Evolutionary conservation across 1,139 yeast species (phyloP).

Genomic region (Saccharomyces pastorianus): DNA sequence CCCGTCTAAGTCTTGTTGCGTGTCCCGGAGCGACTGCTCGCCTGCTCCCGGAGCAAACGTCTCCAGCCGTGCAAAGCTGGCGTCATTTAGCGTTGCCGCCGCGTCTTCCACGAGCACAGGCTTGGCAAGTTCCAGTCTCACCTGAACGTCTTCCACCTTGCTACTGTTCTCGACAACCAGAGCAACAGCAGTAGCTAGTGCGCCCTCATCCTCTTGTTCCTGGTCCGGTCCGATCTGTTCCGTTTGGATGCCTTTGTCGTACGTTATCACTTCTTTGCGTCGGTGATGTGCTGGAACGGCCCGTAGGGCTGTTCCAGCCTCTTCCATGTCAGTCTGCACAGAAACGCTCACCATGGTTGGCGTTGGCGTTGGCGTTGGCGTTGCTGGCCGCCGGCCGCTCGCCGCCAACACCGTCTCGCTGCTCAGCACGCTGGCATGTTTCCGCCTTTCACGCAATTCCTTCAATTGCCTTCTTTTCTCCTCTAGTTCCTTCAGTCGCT

Average conservation of each 20-base stretch:
- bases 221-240: slow-evolving; percentile 2
- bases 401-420: neutral
- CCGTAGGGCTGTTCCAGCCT: neutral
- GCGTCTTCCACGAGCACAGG: neutral
- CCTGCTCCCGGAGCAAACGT: neutral
- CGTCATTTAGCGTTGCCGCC: neutral
- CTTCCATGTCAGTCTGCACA: slow-evolving; percentile 16
- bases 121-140: neutral
- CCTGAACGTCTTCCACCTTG: neutral
- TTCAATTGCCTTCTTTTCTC: slow-evolving; percentile 17
- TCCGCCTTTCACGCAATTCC: slow-evolving; percentile 18
- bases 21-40: neutral
- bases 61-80: neutral
- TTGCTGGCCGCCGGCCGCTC: too few species aligned
- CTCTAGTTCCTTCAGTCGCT: slow-evolving; percentile 18
- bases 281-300: neutral
- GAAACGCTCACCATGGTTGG: slow-evolving; percentile 9
- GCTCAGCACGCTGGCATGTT: slow-evolving; percentile 3
- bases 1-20: neutral
- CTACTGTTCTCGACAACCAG: slow-evolving; percentile 2
- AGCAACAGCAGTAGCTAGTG: slow-evolving; percentile 2
- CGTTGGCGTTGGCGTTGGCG: neutral
- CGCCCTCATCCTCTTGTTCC: slow-evolving; percentile 2
- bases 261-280: slow-evolving; percentile 11
- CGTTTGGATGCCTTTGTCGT: slow-evolving; percentile 20